Evolutionary conservation across 495 filamentous ascomycete species (phyloP), one percentile per base, ranked within the genome.

Genomic region (Chaetomium cochliodes): DNA sequence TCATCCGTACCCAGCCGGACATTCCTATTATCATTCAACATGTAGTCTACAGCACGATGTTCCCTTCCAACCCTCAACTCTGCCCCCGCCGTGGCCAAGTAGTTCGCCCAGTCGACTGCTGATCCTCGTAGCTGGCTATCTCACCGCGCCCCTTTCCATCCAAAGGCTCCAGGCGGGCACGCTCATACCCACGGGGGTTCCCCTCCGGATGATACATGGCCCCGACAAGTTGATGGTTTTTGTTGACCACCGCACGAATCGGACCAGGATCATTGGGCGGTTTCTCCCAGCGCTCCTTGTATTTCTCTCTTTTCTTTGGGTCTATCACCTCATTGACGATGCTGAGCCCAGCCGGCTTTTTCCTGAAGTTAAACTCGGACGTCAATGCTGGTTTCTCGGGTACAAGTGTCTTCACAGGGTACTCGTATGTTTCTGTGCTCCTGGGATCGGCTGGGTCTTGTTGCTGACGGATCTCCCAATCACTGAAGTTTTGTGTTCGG

Each of bases 161-260:
- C 57, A 59, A 33, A 3, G 57, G 57, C 42, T 59, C 15, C 57
- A 59, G 25, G 2, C 25, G 42, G 4, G 57, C 39, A 0, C 57
- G 23, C 25, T 20, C 20, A n/a, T 26, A 46, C 20, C 23, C 37
- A 28, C 12, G 3, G 6, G 22, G 1, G 20, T 58, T 3, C 0
- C 55, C 55, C 16, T 58, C 39, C 0, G 37, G 37, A 6, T 58
- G 55, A 12, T 58, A 58, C 22, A 58, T 58, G 9, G 55, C 39
- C 7, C 55, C 39, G 9, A 58, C 22, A 6, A 58, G 11, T 5
- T 28, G 55, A 2, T 39, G 13, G 26, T 58, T 39, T 11, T 28
- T 28, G 55, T 58, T 46, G 22, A 46, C 39, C 5, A 58, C 55
- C 3, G 55, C 22, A 0, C 39, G 55, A 1, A 44, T 30, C 23